phyloP scores from a whole-genome alignment of 176 grass and related monocot species.

The Ampelocalamus luodianensis region DNA sequence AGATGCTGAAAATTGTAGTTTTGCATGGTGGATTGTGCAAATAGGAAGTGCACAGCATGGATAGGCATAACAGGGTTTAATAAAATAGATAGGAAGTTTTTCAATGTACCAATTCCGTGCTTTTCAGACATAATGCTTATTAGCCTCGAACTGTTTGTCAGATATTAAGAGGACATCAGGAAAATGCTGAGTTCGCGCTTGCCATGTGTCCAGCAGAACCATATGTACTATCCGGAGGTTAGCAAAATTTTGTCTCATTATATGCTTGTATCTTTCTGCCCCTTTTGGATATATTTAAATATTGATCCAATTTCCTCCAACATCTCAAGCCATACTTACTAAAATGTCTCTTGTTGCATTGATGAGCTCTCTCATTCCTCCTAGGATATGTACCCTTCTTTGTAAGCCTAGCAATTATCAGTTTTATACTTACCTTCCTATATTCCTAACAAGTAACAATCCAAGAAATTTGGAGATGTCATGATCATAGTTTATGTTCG shows the following conservation, averaged over 20 bases:
- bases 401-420: neutral
- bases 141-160: constrained; percentile 44
- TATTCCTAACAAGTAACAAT: constrained; percentile 18
- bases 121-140: constrained; percentile 33
- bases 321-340: neutral
- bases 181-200: constrained; percentile 95
- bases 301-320: neutral
- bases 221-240: constrained; percentile 95
- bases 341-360: constrained; percentile 9
- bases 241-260: neutral
- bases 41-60: neutral
- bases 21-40: constrained; percentile 4
- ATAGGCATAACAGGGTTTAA: neutral
- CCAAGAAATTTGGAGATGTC: neutral
- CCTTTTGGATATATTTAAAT: constrained; percentile 16
- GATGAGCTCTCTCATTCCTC: neutral
- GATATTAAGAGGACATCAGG: constrained; percentile 85
- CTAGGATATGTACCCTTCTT: neutral
- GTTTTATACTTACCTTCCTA: neutral
- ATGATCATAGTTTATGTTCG: neutral
- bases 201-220: constrained; percentile 94
- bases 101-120: neutral
- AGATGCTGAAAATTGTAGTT: constrained; percentile 23
- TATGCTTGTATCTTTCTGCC: constrained; percentile 8
- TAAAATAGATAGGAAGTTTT: constrained; percentile 12